Percentiles rank a stretch among this genome's conserved stretches.
Conservation (phyloP, 108 stramenopile genomes). For the Mediolabrus comicus region DNA sequence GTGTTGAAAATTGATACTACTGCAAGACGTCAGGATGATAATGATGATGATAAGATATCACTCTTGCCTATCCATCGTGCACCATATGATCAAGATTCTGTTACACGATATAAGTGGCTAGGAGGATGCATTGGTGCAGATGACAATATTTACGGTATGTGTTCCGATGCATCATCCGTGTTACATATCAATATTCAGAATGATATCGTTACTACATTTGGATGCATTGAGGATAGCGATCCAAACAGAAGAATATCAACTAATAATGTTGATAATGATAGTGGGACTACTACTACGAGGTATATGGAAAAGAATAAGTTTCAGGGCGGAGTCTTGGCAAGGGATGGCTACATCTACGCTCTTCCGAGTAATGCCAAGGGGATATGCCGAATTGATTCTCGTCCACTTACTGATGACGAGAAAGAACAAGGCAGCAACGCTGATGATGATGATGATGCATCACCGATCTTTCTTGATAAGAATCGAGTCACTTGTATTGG, state of each 20-base stretch:
- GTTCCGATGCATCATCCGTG: slow-evolving; percentile 70
- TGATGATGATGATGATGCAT: too few relatives aligned
- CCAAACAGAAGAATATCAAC: neutral
- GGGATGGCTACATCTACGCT: slow-evolving; percentile 76
- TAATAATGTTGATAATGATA: neutral
- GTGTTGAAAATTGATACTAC: slow-evolving; percentile 73
- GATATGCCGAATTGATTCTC: slow-evolving; percentile 66
- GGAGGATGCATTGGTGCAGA: slow-evolving; percentile 75
- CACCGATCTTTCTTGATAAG: slow-evolving; percentile 25
- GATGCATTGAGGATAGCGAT: neutral
- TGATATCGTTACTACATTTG: slow-evolving; percentile 40
- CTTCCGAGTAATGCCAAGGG: slow-evolving; percentile 68
- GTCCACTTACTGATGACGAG: neutral
- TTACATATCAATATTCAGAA: slow-evolving; percentile 23
- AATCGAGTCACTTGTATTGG: slow-evolving; percentile 56
- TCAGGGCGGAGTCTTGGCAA: slow-evolving; percentile 73
- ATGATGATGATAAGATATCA: slow-evolving; percentile 1
- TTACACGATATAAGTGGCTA: slow-evolving; percentile 79
- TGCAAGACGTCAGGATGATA: slow-evolving; percentile 5
- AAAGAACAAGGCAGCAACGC: neutral
- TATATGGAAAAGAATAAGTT: slow-evolving; percentile 74
- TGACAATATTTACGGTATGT: slow-evolving; percentile 84
- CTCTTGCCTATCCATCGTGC: slow-evolving; percentile 55
- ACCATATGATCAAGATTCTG: slow-evolving; percentile 47
- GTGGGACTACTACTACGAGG: neutral